These are phyloP conservation scores for Porphyrellus sp. DNA, from an alignment of 1,284 basidiomycete genomes.

Conservation along the genomic window DNA sequence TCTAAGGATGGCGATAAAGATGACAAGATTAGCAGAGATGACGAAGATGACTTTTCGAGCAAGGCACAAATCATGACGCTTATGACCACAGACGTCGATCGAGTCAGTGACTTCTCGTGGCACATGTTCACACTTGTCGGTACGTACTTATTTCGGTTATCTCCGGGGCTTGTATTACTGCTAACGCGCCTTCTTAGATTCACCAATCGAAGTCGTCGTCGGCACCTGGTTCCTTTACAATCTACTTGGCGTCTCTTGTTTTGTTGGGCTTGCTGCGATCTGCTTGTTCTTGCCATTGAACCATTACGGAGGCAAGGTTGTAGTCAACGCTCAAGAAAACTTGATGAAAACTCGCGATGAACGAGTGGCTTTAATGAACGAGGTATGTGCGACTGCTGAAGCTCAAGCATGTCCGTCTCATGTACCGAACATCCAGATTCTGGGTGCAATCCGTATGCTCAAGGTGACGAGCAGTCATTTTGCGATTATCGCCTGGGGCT, in stretches of 20 bases:
- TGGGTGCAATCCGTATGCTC: slow-evolving; percentile 90
- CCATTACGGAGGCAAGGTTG: slow-evolving; percentile 82
- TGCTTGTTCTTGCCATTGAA: slow-evolving; percentile 85
- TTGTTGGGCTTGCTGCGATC: slow-evolving; percentile 81
- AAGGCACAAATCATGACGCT: slow-evolving; percentile 84
- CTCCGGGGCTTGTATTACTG: slow-evolving; percentile 2
- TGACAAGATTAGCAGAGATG: slow-evolving; percentile 39
- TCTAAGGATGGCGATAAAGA: slow-evolving; percentile 27
- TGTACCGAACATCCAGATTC: slow-evolving; percentile 45
- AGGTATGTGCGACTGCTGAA: slow-evolving; percentile 42
- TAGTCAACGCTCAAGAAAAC: slow-evolving; percentile 82
- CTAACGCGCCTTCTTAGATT: slow-evolving; percentile 47
- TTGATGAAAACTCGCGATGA: slow-evolving; percentile 92
- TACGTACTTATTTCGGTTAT: slow-evolving; percentile 29
- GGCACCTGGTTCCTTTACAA: slow-evolving; percentile 79
- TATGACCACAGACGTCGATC: slow-evolving; percentile 75
- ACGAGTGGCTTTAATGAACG: slow-evolving; percentile 89
- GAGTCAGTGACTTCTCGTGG: slow-evolving; percentile 82
- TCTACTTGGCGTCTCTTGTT: slow-evolving; percentile 76
- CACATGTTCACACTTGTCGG: slow-evolving; percentile 69
- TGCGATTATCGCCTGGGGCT: background rate
- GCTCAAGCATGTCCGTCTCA: background rate
- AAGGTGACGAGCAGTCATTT: slow-evolving; percentile 48
- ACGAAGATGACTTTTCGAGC: slow-evolving; percentile 79
- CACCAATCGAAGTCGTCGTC: slow-evolving; percentile 83